Percentiles rank a stretch among this genome's conserved stretches.
Evolutionary conservation across 1,139 yeast genomes (phyloP).

Genomic region (Taphrina wiesneri): DNA sequence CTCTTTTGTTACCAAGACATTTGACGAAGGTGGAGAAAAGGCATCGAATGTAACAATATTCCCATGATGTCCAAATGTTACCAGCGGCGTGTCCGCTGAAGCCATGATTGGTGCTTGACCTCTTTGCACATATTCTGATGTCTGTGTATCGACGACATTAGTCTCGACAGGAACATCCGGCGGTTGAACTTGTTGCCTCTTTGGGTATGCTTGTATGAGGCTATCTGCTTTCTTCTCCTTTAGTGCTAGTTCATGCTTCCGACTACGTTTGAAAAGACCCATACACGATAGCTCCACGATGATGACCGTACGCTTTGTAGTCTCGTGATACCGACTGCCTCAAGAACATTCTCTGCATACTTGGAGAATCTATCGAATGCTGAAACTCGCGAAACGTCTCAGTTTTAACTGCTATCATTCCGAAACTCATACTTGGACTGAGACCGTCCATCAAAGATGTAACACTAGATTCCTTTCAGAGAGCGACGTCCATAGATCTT

Average conservation of each 20-base stretch:
- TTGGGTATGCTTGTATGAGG: neutral
- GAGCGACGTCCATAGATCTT: no score
- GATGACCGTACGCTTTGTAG: neutral
- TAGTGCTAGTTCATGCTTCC: neutral
- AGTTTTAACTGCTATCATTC: neutral
- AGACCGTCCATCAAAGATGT: neutral
- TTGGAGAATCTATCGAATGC: no score
- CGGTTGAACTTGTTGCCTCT: neutral
- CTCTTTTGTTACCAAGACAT: neutral
- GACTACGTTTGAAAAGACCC: neutral
- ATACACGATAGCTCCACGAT: neutral
- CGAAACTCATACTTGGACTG: neutral
- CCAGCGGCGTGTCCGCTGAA: neutral
- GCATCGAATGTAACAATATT: neutral
- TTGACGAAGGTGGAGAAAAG: neutral
- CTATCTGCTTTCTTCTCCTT: neutral
- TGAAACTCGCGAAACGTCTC: conserved; percentile 2
- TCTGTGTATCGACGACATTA: neutral
- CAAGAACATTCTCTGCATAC: no score
- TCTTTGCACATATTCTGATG: neutral
- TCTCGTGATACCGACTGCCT: no score
- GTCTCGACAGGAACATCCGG: neutral
- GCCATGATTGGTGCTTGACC: neutral
- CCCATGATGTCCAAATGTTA: neutral
- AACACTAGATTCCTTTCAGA: no score